A percentile compares a stretch with the other conserved stretches of the same genome.
phyloP scores from a whole-genome alignment of 148 eudicot species.

The Chenopodium quinoa region DNA sequence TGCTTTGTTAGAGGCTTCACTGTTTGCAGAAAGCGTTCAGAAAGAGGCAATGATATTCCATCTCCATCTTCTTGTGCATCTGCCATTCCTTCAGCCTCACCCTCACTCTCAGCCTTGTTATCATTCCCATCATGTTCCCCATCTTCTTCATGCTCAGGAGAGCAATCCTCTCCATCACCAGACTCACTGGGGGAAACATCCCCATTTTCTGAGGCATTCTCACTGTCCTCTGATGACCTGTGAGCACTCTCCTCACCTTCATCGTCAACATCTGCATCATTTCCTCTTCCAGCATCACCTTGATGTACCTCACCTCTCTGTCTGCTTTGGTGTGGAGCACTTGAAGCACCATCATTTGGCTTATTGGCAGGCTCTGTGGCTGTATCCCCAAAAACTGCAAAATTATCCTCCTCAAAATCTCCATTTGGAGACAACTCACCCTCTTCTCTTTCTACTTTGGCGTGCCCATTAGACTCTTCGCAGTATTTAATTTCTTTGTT shows the following conservation, averaged over 20 bases:
- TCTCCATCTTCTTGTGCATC: slow-evolving; percentile 66
- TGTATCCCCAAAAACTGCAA: slow-evolving; percentile 45
- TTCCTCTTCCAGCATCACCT: slow-evolving; percentile 33
- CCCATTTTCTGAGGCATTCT: slow-evolving; percentile 75
- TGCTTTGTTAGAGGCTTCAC: slow-evolving; percentile 65
- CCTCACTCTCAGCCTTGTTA: slow-evolving; percentile 80
- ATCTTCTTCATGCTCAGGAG: slow-evolving; percentile 58
- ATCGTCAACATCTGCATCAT: slow-evolving; percentile 54
- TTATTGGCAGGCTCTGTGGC: slow-evolving; percentile 34
- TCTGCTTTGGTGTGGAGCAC: slow-evolving; percentile 32
- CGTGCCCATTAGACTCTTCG: slow-evolving; percentile 40
- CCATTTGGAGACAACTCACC: slow-evolving; percentile 77
- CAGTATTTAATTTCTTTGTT: slow-evolving; percentile 26
- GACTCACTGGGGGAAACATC: slow-evolving; percentile 77
- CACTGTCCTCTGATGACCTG: slow-evolving; percentile 64
- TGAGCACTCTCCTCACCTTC: slow-evolving; percentile 67
- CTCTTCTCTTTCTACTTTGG: slow-evolving; percentile 72
- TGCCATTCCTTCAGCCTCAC: slow-evolving; percentile 58
- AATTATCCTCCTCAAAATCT: slow-evolving; percentile 61
- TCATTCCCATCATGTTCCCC: slow-evolving; percentile 47
- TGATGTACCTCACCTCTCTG: slow-evolving; percentile 27
- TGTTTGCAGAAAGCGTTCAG: slow-evolving; percentile 46
- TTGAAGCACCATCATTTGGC: slow-evolving; percentile 33
- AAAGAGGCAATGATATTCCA: slow-evolving; percentile 38
- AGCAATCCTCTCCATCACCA: slow-evolving; percentile 66